Percentiles rank a stretch among this genome's conserved stretches.
Evolutionary conservation across 495 filamentous ascomycete species (phyloP).

Genomic region (Letharia columbiana): DNA sequence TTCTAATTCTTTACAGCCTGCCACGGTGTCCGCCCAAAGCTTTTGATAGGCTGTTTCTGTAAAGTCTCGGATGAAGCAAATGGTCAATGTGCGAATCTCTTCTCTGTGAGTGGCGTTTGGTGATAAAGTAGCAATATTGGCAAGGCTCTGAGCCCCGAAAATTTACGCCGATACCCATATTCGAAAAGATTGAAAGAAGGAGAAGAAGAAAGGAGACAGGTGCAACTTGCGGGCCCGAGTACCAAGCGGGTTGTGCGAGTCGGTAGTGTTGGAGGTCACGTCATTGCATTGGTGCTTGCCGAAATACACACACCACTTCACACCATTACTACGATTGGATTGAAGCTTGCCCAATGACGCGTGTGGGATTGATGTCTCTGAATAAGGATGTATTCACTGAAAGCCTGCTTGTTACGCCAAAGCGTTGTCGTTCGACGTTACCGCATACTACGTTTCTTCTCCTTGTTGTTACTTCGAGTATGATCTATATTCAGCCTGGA

Average conservation of each 20-base stretch:
- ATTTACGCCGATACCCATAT: constrained; percentile 2
- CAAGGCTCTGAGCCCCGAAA: constrained; percentile 1
- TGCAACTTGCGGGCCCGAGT: background rate
- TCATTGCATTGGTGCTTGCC: constrained; percentile 5
- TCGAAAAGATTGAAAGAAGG: background rate
- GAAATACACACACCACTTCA: constrained; percentile 6
- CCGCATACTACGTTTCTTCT: background rate
- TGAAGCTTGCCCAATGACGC: background rate
- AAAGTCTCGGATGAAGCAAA: background rate
- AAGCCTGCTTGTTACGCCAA: background rate
- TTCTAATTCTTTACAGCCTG: constrained; percentile 31
- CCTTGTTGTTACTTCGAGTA: background rate
- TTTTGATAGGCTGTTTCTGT: constrained; percentile 25
- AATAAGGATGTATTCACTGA: background rate
- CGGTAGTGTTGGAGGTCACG: constrained; percentile 4
- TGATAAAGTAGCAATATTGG: background rate
- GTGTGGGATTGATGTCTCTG: background rate
- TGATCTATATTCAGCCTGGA: background rate
- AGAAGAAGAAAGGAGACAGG: background rate
- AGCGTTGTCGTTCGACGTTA: background rate
- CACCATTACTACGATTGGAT: background rate
- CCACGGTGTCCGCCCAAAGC: constrained; percentile 42
- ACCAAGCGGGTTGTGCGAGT: background rate
- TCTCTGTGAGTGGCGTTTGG: background rate
- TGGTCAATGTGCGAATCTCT: constrained; percentile 8